These are phyloP conservation scores for Butyriboletus loyo DNA, from an alignment of 768 basidiomycete genomes.

Conservation along the genomic window DNA sequence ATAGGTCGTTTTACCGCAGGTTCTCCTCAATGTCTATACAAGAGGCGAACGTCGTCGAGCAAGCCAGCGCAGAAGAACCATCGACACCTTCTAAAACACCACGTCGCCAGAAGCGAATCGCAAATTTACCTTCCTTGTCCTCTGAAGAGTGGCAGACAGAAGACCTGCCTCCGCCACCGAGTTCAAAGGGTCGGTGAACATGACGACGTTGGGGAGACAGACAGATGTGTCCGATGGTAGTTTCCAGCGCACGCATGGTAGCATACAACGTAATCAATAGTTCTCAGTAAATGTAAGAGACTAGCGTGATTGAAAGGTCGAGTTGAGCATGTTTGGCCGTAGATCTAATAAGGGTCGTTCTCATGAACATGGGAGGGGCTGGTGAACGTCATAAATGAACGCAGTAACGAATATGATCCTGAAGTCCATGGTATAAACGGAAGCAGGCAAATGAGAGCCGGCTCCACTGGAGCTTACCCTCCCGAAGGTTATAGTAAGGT, in stretches of 20 bases:
- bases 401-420: not conserved
- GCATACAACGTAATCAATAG: not conserved
- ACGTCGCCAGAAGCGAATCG: constrained; percentile 26
- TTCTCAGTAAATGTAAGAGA: not conserved
- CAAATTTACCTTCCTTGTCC: constrained; percentile 44
- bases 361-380: not conserved
- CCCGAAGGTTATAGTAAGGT: too few relatives aligned
- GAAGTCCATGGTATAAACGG: not conserved
- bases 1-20: constrained; percentile 19
- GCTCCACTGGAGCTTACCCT: not conserved
- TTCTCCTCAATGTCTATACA: constrained; percentile 33
- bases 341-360: not conserved
- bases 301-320: not conserved
- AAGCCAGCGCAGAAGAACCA: not conserved
- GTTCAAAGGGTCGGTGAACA: constrained; percentile 4
- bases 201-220: not conserved
- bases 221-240: not conserved
- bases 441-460: not conserved
- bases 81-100: constrained; percentile 6
- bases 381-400: not conserved
- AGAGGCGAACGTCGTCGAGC: constrained; percentile 17
- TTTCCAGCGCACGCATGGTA: not conserved
- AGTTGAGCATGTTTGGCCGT: not conserved
- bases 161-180: constrained; percentile 43
- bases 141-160: constrained; percentile 56